Percentiles rank a stretch among this genome's conserved stretches.
Conservation (phyloP, 306 rosid genomes). For the Erythrophleum fordii region DNA sequence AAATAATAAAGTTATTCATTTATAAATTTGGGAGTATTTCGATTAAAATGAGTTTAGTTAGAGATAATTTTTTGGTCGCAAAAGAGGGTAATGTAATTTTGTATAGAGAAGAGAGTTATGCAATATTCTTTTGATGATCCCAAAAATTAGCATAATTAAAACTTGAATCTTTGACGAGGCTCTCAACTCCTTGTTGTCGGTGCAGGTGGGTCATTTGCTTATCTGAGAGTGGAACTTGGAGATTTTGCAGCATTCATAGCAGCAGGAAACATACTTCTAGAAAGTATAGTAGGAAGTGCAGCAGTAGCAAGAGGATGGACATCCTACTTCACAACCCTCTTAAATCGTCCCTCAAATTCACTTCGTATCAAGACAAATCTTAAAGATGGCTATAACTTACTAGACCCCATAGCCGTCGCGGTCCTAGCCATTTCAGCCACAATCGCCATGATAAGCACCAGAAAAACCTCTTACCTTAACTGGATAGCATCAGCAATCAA, state of each 20-base stretch:
- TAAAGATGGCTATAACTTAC: conserved; percentile 54
- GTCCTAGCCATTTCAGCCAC: conserved; percentile 52
- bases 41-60: no score
- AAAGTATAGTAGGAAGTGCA: conserved; percentile 66
- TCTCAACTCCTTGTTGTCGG: no score
- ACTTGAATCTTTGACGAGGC: no score
- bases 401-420: conserved; percentile 73
- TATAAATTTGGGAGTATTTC: no score
- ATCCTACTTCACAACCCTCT: conserved; percentile 68
- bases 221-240: conserved; percentile 73
- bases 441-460: conserved; percentile 69
- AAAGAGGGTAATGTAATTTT: no score
- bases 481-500: conserved; percentile 74
- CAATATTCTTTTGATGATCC: no score
- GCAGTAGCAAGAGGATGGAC: conserved; percentile 83
- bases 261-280: conserved; percentile 82
- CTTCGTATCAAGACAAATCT: conserved; percentile 60
- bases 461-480: conserved; percentile 65
- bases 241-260: conserved; percentile 81
- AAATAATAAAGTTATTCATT: no score
- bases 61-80: no score
- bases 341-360: conserved; percentile 56
- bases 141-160: no score
- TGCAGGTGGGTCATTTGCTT: conserved; percentile 73
- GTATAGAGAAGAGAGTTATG: no score